Conservation (phyloP, 2,329 filamentous ascomycete species). For the Ustulina deusta region DNA sequence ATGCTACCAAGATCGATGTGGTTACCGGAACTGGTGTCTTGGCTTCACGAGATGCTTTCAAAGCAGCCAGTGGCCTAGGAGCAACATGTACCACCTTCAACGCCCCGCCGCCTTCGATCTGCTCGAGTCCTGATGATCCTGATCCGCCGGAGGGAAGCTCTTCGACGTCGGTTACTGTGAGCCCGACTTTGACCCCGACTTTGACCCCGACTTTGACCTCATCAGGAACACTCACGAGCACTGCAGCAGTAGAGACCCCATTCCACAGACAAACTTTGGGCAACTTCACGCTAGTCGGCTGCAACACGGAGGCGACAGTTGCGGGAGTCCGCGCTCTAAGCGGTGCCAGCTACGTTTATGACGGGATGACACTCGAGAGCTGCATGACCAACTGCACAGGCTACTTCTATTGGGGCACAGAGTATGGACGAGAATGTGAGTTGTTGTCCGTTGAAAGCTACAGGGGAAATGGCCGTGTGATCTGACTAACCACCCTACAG, state of each 20-base stretch:
- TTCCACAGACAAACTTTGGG: conserved; percentile 56
- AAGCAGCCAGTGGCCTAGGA: conserved; percentile 58
- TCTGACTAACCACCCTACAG: conserved; percentile 44
- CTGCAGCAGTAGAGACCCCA: conserved; percentile 50
- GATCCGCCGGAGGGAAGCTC: conserved; percentile 39
- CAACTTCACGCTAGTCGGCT: conserved; percentile 60
- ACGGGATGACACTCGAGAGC: conserved; percentile 63
- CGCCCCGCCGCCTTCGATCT: conserved; percentile 50
- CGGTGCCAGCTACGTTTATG: conserved; percentile 57
- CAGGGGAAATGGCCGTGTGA: background rate
- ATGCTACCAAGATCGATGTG: conserved; percentile 61
- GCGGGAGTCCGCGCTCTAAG: conserved; percentile 57
- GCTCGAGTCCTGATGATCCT: conserved; percentile 42
- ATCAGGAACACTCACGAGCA: conserved; percentile 47
- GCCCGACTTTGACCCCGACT: too few species aligned
- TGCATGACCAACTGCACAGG: conserved; percentile 61
- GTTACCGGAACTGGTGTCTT: conserved; percentile 54
- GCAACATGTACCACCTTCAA: conserved; percentile 59
- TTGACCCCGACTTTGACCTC: conserved; percentile 40
- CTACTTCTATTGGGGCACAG: conserved; percentile 63
- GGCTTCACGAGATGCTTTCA: conserved; percentile 61
- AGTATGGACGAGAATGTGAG: conserved; percentile 65
- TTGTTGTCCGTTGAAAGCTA: conserved; percentile 27
- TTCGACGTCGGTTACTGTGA: conserved; percentile 36
- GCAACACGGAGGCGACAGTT: conserved; percentile 60